Evolutionary conservation across 1,284 basidiomycete species (phyloP), one percentile per base, ranked within the genome.

Genomic region (Heterobasidion irregulare): DNA sequence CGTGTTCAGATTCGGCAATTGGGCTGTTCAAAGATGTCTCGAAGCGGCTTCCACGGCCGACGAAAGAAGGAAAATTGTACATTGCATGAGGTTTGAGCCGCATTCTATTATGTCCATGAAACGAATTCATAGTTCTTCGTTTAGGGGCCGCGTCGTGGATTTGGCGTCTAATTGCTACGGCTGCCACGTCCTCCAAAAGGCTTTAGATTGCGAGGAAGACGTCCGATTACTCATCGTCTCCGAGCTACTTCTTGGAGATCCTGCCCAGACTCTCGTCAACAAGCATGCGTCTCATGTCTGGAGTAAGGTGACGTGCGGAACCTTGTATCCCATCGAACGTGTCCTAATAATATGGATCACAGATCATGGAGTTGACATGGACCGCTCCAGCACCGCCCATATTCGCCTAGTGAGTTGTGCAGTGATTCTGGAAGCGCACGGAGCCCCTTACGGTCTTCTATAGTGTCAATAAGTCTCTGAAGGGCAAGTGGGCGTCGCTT

Each of bases 271-370:
- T 6, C 74, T 92, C 19, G 84, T 91, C 10, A 92, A 92, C 67
- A 92, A 92, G 66, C 89, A 92, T 66, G 89, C 89, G 1, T 89
- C 87, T 54, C 89, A 91, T 66, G 89, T 91, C 18, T 91, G 89
- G 89, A 89, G 86, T 70, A 91, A 91, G 76, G 87, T 88, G 63
- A 53, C 69, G n/a, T n/a, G 38, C n/a, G 52, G 46, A 32, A n/a
- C 38, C 58, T 52, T 18, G 36, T 32, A 38, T 12, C 47, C 36
- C 43, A 38, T 34, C 45, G 7, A 34, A 13, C 16, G 18, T 15
- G 10, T 53, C 13, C 34, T 57, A 41, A 50, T 34, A 41, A 49
- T 18, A 44, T 34, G 32, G 38, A 12, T 6, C 2, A 55, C 49
- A 89, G 86, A 88, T 90, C 60, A 90, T 90, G 87, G 87, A 91